Evolutionary conservation across 768 basidiomycete species (phyloP), one percentile per base, ranked within the genome.

Genomic region (Lactarius sanguifluus): DNA sequence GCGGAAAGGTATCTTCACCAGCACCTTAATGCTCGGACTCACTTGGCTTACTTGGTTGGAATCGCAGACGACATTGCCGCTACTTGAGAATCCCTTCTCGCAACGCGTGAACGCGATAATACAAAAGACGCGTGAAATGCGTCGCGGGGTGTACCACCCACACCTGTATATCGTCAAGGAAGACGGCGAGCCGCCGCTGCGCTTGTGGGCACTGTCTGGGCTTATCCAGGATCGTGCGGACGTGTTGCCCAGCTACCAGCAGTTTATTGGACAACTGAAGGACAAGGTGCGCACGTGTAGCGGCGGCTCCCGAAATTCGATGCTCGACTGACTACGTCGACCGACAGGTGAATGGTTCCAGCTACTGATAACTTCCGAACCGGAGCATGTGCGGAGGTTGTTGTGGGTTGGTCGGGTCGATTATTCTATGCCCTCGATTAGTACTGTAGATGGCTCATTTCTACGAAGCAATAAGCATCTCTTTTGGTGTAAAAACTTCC

Each of bases 151-250:
- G 5, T 98, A 98, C 76, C 89, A 91, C 74, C 94, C 94, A 9
- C 94, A 98, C 75, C 80, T 99, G 8, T 99, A 98, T 73, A 81
- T 98, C 61, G 95, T 98, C 73, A 99, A 98, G 79, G 95, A 98
- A 76, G 97, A 99, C 71, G 96, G 95, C 66, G 97, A 99, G 77
- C 92, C 94, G 7, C 90, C 95, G 55, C 81, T 99, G 73, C 83
- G 96, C 67, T 83, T 95, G 66, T 99, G 97, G 97, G 97, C 96
- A 1, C 83, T 99, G 67, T 94, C 92, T 74, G 86, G 86, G 72
- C 85, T 99, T 70, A 90, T 98, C 71, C 96, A 98, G 79, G 97
- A 98, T 77, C 89, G 97, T 64, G 89, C 93, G 72, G 97, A 99
- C 76, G 88, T 92, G 67, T 81, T 94, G 74, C 95, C 95, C 58